Base-by-base conservation (phyloP, 495 filamentous ascomycete genomes). In the Talaromyces adpressus region DNA sequence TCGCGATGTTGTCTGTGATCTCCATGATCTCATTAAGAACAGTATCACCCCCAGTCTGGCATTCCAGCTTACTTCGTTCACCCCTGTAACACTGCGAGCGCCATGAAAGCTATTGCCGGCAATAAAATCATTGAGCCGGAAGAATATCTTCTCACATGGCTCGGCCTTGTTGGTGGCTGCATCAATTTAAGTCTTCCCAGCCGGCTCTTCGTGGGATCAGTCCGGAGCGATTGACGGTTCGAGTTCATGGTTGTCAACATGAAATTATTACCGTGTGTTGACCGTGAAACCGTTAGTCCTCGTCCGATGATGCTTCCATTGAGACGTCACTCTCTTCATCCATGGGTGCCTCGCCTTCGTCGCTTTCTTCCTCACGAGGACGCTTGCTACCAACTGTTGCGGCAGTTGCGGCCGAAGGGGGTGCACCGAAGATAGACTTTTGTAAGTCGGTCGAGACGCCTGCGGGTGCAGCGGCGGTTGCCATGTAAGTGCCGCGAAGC, bases 401-500 rank as follows among this genome's bases (percentile, higher is more conserved):
- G 6, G 70, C 62, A 65, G 74, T 70, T 16, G 80, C 71, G 6
- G 70, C 62, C 12, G 77, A 70, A 11, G 86, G 84, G 47, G 89
- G 87, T 3, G 83, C 85, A 65, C 85, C 87, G 73, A 94, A 93
- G 62, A 94, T 92, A 62, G 87, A 89, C 68, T 91, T 89, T 69
- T 93, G 90, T 11, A 91, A 77, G 62, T 92, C 90, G 2, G 87
- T 91, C 29, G 89, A 83, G 47, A 82, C 83, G 36, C 82, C 81
- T n/a, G 73, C 81, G 16, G 79, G 77, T 22, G 79, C 81, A 5
- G 76, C 78, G 7, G 75, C 66, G 16, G 91, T 87, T 62, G 85
- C 80, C 59, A 85, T 84, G 73, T 91, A 96, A 27, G 91, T 95
- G 51, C 94, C 95, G 67, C 96, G 92, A 45, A 98, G 82, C 72